Base-by-base conservation (phyloP, 169 alveolate species). In the Plasmodium malariae region DNA sequence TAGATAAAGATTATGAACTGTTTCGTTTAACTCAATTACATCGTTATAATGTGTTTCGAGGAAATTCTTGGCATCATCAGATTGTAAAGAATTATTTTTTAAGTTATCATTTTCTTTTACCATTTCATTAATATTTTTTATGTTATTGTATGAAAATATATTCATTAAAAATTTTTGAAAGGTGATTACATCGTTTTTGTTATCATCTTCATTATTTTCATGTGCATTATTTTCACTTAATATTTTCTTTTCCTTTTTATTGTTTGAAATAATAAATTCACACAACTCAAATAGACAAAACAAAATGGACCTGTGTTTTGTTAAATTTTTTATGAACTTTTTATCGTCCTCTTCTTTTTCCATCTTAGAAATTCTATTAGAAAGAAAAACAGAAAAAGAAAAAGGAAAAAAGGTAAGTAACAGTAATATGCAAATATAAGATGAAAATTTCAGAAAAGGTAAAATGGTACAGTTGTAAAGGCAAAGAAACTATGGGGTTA, bases 241-340 rank as follows among this genome's bases (percentile, higher is more conserved):
- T 28, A 14, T 49, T 67, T 55, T 83, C 43, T 48, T 83, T 65
- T 83, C 91, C 34, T 67, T 65, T 19, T 67, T 83, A 67, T 51
- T 55, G 54, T 67, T 67, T 68, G 67, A 67, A n/a, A 49, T 34
- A 28, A 67, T 65, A n/a, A 49, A 51, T 60, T 83, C 78, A 21
- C 91, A 67, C 43, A 83, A 57, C 45, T 83, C 91, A 34, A 83
- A 83, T 65, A 83, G 72, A 48, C 91, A 83, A 34, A 67, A 83
- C 40, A 83, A 71, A 43, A 65, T 30, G 28, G 91, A 83, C 36
- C 51, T 83, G 67, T 83, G 91, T 67, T 67, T 83, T 45, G 83
- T 30, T 55, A 83, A 49, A 60, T 48, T 36, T 48, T 83, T 83
- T 36, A 17, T 51, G 60, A 67, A 57, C 19, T 12, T 83, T 54